These are phyloP conservation scores for Candida argentea DNA, from an alignment of 805 yeast species.

Conservation along the genomic window DNA sequence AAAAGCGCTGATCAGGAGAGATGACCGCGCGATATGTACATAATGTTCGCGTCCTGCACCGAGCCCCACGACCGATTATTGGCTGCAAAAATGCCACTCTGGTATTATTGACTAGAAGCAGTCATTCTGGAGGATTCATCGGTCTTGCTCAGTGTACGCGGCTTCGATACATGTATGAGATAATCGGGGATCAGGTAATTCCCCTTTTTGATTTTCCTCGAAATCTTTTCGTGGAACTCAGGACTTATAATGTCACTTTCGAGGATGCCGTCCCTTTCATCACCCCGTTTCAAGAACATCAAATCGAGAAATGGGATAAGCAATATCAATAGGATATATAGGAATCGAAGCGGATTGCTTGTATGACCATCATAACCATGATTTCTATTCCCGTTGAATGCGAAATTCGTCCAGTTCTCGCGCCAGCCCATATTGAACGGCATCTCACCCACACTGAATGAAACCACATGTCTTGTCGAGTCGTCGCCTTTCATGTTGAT, in stretches of 20 bases:
- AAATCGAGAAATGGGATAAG: constrained; percentile 16
- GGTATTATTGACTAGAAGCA: too few relatives aligned
- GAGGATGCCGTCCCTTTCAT: not conserved
- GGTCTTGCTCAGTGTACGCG: too few relatives aligned
- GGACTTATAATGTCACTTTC: constrained; percentile 2
- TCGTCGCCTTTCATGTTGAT: constrained; percentile 27
- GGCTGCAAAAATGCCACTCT: too few relatives aligned
- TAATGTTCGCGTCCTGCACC: too few relatives aligned
- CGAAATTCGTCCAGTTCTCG: constrained; percentile 26
- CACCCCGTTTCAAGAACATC: constrained; percentile 1
- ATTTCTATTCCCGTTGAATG: constrained; percentile 15
- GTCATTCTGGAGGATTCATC: too few relatives aligned
- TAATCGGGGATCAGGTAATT: too few relatives aligned
- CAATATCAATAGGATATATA: constrained; percentile 3
- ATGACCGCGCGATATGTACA: too few relatives aligned
- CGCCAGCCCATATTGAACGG: constrained; percentile 29
- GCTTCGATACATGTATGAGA: too few relatives aligned
- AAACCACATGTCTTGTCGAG: constrained; percentile 27
- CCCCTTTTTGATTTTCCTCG: too few relatives aligned
- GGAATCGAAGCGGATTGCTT: constrained; percentile 5
- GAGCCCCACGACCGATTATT: too few relatives aligned
- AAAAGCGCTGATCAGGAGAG: too few relatives aligned
- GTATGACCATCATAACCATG: constrained; percentile 7
- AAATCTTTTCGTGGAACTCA: too few relatives aligned
- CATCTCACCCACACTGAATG: constrained; percentile 16